Conservation (phyloP, 495 filamentous ascomycete species). For the Delitschia confertaspora region DNA sequence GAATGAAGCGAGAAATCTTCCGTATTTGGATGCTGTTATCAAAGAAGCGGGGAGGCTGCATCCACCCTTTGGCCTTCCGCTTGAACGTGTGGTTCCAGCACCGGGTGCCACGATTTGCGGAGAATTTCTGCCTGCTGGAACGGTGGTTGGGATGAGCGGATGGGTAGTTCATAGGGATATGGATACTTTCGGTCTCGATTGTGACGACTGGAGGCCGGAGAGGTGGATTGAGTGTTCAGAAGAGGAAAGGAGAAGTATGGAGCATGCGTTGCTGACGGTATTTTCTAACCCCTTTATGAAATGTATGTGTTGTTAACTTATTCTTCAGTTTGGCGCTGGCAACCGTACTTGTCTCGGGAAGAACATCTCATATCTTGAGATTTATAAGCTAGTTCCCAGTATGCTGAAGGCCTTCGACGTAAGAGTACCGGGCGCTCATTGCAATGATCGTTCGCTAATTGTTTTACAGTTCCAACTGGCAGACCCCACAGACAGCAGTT, state of each 20-base stretch:
- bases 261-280: neutral
- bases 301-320: neutral
- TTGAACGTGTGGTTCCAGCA: conserved; percentile 1
- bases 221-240: conserved; percentile 3
- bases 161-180: conserved; percentile 25
- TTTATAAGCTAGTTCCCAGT: conserved; percentile 29
- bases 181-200: conserved; percentile 8
- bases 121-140: conserved; percentile 2
- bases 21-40: conserved; percentile 9
- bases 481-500: too few relatives aligned
- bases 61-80: neutral
- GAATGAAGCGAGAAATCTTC: neutral
- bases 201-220: conserved; percentile 12
- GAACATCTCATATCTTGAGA: conserved; percentile 29
- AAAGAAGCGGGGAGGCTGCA: conserved; percentile 6
- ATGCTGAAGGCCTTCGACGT: conserved; percentile 20
- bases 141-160: conserved; percentile 26
- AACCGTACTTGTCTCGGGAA: conserved; percentile 28
- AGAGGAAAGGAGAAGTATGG: conserved; percentile 13
- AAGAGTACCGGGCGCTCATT: too few relatives aligned
- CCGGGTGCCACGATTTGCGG: conserved; percentile 1
- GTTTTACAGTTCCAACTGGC: too few relatives aligned
- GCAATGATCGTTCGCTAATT: too few relatives aligned
- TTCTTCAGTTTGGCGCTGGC: conserved; percentile 29
- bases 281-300: neutral